These are phyloP conservation scores for Polytrichum commune DNA, from an alignment of 225 moss, liverwort and hornwort genomes.

Conservation along the genomic window DNA sequence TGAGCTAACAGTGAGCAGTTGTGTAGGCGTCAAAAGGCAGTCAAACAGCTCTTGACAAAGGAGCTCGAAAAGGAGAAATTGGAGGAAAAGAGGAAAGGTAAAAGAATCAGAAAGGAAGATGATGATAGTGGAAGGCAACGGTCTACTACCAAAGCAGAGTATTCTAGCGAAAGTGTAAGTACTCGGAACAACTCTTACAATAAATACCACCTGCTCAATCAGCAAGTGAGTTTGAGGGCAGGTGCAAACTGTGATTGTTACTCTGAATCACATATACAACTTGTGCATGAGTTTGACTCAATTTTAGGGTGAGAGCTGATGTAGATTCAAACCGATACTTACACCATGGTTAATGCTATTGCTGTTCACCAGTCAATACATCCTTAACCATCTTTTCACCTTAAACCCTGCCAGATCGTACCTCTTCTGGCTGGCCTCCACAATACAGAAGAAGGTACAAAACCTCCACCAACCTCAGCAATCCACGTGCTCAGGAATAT, in stretches of 20 bases:
- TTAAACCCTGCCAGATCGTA: slow-evolving; percentile 3
- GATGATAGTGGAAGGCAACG: slow-evolving; percentile 17
- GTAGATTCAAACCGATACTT: no score
- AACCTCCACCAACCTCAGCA: slow-evolving; percentile 6
- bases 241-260: no score
- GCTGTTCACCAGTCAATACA: no score
- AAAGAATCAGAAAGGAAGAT: not conserved
- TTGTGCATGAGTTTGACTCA: no score
- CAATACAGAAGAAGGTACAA: slow-evolving; percentile 14
- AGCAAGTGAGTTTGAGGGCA: no score
- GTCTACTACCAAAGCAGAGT: slow-evolving; percentile 15
- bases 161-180: slow-evolving; percentile 29
- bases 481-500: slow-evolving; percentile 4
- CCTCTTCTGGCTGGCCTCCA: slow-evolving; percentile 12
- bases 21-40: slow-evolving; percentile 34
- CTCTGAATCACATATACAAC: no score
- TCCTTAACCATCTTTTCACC: no score
- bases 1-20: not conserved
- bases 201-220: not conserved
- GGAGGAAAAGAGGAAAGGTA: slow-evolving; percentile 18
- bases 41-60: slow-evolving; percentile 18
- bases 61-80: slow-evolving; percentile 26
- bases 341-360: no score
- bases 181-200: not conserved
- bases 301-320: no score